Evolutionary conservation across 2,329 filamentous ascomycete genomes (phyloP).

Genomic region (Daldinia eschscholtzii): DNA sequence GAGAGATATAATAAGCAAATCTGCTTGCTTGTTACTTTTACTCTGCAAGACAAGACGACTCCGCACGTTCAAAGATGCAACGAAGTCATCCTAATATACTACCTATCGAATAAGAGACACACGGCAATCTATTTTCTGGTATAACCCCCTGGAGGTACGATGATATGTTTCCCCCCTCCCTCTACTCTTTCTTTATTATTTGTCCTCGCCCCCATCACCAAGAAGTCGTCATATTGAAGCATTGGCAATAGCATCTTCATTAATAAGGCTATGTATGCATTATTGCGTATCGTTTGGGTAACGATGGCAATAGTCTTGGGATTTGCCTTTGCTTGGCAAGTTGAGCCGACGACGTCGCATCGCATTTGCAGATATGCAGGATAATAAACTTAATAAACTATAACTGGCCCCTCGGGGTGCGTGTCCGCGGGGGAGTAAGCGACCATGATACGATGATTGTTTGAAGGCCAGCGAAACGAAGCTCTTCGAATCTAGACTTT

Average conservation of each 20-base stretch:
- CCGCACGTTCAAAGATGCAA: background rate
- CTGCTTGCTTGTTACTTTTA: background rate
- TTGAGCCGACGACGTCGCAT: slow-evolving; percentile 47
- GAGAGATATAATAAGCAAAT: slow-evolving; percentile 1
- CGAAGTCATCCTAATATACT: slow-evolving; percentile 10
- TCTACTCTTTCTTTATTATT: slow-evolving; percentile 1
- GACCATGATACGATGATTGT: background rate
- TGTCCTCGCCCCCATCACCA: slow-evolving; percentile 21
- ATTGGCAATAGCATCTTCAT: slow-evolving; percentile 38
- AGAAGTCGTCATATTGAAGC: slow-evolving; percentile 23
- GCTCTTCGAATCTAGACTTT: slow-evolving; percentile 34
- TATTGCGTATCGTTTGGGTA: slow-evolving; percentile 38
- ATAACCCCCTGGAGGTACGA: background rate
- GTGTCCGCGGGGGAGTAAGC: slow-evolving; percentile 4
- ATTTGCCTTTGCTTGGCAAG: slow-evolving; percentile 49
- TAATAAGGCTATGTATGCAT: slow-evolving; percentile 35
- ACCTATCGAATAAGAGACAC: slow-evolving; percentile 5
- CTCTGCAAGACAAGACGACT: slow-evolving; percentile 2
- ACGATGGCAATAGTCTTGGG: slow-evolving; percentile 30
- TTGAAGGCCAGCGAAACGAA: slow-evolving; percentile 7
- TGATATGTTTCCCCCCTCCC: slow-evolving; percentile 26
- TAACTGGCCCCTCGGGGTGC: slow-evolving; percentile 33
- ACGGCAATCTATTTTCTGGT: background rate
- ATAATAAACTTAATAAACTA: slow-evolving; percentile 34
- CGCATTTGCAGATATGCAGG: slow-evolving; percentile 32